A percentile compares a stretch with the other conserved stretches of the same genome.
phyloP scores from a whole-genome alignment of 139 green algal species.

The Asterochloris sp. region DNA sequence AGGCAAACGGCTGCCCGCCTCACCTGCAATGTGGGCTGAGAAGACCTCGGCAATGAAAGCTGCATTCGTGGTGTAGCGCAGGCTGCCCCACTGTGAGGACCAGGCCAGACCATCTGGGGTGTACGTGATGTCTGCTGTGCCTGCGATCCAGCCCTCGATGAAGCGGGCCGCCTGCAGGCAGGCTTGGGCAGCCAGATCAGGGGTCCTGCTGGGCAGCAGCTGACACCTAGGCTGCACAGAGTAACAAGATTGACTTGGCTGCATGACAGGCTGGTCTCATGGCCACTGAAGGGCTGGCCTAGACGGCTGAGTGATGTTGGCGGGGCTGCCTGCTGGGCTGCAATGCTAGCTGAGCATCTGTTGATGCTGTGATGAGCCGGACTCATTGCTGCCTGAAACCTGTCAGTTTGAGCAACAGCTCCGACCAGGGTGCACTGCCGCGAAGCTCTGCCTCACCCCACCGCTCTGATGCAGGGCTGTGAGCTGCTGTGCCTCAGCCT shows the following conservation, averaged over 20 bases:
- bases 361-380: no score
- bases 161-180: constrained; percentile 25
- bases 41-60: constrained; percentile 34
- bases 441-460: neutral
- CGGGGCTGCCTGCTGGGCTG: no score
- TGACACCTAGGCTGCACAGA: no score
- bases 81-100: constrained; percentile 32
- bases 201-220: no score
- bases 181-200: no score
- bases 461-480: neutral
- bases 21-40: constrained; percentile 24
- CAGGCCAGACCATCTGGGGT: constrained; percentile 35
- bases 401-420: no score
- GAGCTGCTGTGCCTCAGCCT: neutral
- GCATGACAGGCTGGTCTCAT: no score
- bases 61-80: constrained; percentile 34
- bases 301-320: no score
- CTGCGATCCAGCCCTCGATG: constrained; percentile 31
- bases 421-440: neutral
- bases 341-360: no score
- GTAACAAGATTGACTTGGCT: no score
- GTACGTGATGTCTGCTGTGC: constrained; percentile 21
- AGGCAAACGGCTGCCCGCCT: neutral
- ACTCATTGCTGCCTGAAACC: no score
- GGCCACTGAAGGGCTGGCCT: no score